These are phyloP conservation scores for Daldinia decipiens DNA, from an alignment of 495 filamentous ascomycete species.

Conservation along the genomic window DNA sequence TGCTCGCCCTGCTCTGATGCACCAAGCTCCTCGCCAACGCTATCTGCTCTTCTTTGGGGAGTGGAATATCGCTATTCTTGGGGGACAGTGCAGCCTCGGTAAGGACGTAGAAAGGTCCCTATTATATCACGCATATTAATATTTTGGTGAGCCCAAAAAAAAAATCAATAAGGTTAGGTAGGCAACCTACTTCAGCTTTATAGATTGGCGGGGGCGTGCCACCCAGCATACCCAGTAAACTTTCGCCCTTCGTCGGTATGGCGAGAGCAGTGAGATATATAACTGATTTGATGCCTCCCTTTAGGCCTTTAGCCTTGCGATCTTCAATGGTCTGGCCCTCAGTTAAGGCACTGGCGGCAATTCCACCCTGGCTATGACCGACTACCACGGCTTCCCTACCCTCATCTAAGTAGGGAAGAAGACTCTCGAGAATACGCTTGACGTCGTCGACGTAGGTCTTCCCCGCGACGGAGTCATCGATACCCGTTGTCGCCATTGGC, in stretches of 20 bases:
- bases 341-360: slow-evolving; percentile 41
- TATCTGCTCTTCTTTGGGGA: slow-evolving; percentile 16
- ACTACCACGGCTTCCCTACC: slow-evolving; percentile 45
- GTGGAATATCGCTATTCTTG: neutral
- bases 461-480: slow-evolving; percentile 31
- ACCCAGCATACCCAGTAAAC: slow-evolving; percentile 22
- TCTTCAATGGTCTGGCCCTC: slow-evolving; percentile 44
- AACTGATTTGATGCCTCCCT: slow-evolving; percentile 50
- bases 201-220: slow-evolving; percentile 36
- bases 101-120: slow-evolving; percentile 40
- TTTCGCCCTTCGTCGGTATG: slow-evolving; percentile 25
- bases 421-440: slow-evolving; percentile 34
- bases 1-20: slow-evolving; percentile 40
- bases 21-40: slow-evolving; percentile 23
- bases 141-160: neutral
- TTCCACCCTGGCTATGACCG: slow-evolving; percentile 46
- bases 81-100: slow-evolving; percentile 22
- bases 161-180: neutral
- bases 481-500: slow-evolving; percentile 33
- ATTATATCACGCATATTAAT: neutral
- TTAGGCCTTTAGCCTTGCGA: slow-evolving; percentile 48
- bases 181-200: slow-evolving; percentile 26
- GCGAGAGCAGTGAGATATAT: slow-evolving; percentile 50
- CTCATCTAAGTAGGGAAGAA: slow-evolving; percentile 39
- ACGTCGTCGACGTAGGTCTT: slow-evolving; percentile 40